Conservation (phyloP, 257 asterid genomes). For the Solanum lignicaule region DNA sequence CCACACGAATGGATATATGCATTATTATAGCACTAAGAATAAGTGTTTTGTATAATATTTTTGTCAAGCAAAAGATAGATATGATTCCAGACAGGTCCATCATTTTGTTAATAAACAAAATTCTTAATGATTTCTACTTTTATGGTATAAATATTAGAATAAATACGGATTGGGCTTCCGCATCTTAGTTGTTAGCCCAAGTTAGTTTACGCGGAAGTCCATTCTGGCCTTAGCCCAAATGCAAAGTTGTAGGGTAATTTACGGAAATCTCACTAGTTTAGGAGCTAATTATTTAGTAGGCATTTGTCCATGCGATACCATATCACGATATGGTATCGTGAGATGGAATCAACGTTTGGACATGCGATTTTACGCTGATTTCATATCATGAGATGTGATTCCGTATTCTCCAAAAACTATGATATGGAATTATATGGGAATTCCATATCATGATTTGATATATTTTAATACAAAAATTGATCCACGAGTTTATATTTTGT, state of each 20-base stretch:
- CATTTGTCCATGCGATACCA: no score
- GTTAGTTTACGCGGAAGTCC: background rate
- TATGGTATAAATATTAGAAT: background rate
- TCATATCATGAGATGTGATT: no score
- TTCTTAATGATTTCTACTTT: background rate
- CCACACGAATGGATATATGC: background rate
- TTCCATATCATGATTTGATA: no score
- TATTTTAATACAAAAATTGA: no score
- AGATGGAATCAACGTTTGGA: no score
- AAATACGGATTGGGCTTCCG: background rate
- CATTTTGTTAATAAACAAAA: background rate
- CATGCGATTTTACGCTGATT: no score
- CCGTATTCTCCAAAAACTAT: no score
- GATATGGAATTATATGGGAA: no score
- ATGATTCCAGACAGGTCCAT: background rate
- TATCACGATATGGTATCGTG: no score
- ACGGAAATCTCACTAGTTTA: no score
- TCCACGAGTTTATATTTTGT: no score
- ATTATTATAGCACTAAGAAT: background rate
- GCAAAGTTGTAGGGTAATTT: background rate
- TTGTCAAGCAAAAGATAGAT: background rate
- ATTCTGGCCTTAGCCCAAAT: background rate
- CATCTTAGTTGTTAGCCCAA: background rate
- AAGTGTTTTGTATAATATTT: background rate
- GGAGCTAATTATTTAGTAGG: no score